A percentile compares a stretch with the other conserved stretches of the same genome.
Evolutionary conservation across 371 early-diverging fungal genomes (phyloP).

Genomic region (Syncephalastrum monosporum): DNA sequence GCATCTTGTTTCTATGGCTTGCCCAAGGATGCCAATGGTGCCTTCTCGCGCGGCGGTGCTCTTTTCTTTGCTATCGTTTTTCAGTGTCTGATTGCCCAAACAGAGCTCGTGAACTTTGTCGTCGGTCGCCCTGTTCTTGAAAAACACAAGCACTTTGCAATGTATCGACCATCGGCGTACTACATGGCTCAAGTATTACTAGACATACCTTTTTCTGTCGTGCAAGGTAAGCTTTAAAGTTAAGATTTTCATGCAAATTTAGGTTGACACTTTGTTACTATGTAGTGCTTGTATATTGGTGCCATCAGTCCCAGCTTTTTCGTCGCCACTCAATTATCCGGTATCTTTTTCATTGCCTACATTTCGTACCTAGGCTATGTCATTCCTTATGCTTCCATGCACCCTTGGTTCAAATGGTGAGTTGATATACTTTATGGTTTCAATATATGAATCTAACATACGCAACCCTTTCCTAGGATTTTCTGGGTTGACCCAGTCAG

Average conservation of each 20-base stretch:
- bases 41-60: constrained; percentile 75
- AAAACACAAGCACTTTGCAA: constrained; percentile 67
- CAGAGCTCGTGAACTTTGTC: constrained; percentile 51
- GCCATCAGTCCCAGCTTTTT: constrained; percentile 48
- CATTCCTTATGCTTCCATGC: constrained; percentile 21
- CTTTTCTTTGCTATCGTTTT: constrained; percentile 58
- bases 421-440: neutral
- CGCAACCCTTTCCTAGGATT: constrained; percentile 6
- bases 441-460: neutral
- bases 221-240: constrained; percentile 30
- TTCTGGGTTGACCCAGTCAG: constrained; percentile 63
- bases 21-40: constrained; percentile 51
- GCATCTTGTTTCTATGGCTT: constrained; percentile 67
- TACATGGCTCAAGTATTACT: constrained; percentile 57
- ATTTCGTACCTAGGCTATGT: constrained; percentile 58
- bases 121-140: constrained; percentile 61
- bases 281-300: constrained; percentile 37
- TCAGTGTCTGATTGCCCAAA: constrained; percentile 51
- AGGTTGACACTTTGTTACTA: constrained; percentile 3
- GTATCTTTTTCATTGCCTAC: constrained; percentile 46
- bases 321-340: constrained; percentile 48
- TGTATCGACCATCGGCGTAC: constrained; percentile 65
- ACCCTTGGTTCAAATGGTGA: constrained; percentile 58
- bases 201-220: constrained; percentile 38
- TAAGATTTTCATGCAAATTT: constrained; percentile 6